Conservation (phyloP, 805 yeast genomes). For the Danielia oregonensis region DNA sequence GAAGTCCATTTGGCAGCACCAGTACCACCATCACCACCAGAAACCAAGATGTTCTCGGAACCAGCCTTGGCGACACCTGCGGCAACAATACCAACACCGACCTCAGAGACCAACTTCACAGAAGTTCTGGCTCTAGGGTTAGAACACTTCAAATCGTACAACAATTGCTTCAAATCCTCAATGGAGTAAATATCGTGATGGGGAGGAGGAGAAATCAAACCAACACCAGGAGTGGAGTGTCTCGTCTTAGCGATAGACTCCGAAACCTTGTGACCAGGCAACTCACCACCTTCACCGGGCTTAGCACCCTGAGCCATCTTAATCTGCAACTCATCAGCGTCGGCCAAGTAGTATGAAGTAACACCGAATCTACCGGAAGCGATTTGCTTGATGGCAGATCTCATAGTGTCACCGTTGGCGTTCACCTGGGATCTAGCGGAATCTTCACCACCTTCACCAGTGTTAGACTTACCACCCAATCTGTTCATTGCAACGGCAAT, state of each 20-base stretch:
- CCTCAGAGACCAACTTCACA: slow-evolving; percentile 94
- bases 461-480: slow-evolving; percentile 94
- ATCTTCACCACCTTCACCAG: slow-evolving; percentile 99
- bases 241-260: slow-evolving; percentile 88
- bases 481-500: slow-evolving; percentile 98
- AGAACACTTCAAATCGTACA: slow-evolving; percentile 93
- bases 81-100: slow-evolving; percentile 98
- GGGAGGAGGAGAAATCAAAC: slow-evolving; percentile 96
- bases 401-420: slow-evolving; percentile 93
- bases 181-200: slow-evolving; percentile 98
- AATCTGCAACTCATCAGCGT: slow-evolving; percentile 96
- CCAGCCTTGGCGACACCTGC: slow-evolving; percentile 99
- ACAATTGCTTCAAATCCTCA: slow-evolving; percentile 94
- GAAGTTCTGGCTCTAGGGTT: slow-evolving; percentile 97
- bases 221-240: slow-evolving; percentile 96
- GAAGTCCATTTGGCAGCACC: slow-evolving; percentile 99
- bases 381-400: slow-evolving; percentile 97
- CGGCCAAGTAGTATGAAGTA: slow-evolving; percentile 88
- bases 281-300: slow-evolving; percentile 99
- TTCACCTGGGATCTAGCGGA: slow-evolving; percentile 78
- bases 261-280: slow-evolving; percentile 91
- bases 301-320: slow-evolving; percentile 99
- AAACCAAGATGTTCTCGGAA: slow-evolving; percentile 91
- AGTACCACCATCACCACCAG: slow-evolving; percentile 99
- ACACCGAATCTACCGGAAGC: slow-evolving; percentile 99